These are phyloP conservation scores for Zostera marina DNA, from an alignment of 116 monocot species.

Conservation along the genomic window DNA sequence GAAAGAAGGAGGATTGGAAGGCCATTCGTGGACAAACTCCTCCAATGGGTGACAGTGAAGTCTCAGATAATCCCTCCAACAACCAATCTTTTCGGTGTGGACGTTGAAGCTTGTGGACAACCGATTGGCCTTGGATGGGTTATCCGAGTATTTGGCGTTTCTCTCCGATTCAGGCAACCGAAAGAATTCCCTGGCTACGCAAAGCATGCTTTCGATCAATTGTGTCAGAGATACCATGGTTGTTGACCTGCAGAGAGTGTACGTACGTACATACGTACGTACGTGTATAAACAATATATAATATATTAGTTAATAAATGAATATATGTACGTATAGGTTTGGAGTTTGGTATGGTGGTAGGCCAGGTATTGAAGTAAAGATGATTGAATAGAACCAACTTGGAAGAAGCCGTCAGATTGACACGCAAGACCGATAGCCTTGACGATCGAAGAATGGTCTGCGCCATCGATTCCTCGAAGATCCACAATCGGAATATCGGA, in stretches of 20 bases:
- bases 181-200: constrained; percentile 33
- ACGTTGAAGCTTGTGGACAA: constrained; percentile 72
- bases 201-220: constrained; percentile 18
- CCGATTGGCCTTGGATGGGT: constrained; percentile 28
- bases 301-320: no score
- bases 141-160: constrained; percentile 38
- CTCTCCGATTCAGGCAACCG: constrained; percentile 26
- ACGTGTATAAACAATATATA: not conserved
- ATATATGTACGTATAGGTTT: no score
- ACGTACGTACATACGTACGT: not conserved
- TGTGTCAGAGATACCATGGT: constrained; percentile 40
- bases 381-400: no score
- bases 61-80: constrained; percentile 51
- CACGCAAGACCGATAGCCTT: constrained; percentile 24
- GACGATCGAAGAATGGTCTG: constrained; percentile 9
- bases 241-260: constrained; percentile 11
- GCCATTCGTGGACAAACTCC: constrained; percentile 39
- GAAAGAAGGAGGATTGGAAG: constrained; percentile 33
- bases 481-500: constrained; percentile 22
- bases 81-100: constrained; percentile 24
- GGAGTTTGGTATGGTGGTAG: not conserved
- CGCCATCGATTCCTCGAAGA: constrained; percentile 11
- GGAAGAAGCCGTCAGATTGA: constrained; percentile 31
- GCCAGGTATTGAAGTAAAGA: no score
- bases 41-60: constrained; percentile 57